Evolutionary conservation across 305 asterid species (phyloP), one percentile per base, ranked within the genome.

Genomic region (Euphrasia arctica): DNA sequence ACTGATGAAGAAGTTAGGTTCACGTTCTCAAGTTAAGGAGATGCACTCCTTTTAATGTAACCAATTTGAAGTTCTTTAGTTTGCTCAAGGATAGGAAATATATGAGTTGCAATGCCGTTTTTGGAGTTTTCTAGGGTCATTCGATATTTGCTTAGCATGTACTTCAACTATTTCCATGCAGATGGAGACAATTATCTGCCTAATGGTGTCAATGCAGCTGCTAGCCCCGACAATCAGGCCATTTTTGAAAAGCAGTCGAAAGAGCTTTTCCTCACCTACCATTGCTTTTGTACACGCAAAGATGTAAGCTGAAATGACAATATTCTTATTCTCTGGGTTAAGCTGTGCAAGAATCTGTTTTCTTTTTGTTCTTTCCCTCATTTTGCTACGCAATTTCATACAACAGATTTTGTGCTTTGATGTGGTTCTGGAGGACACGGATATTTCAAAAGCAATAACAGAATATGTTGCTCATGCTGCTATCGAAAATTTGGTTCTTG

Each of bases 201-300:
- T 63, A 25, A 67, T 56, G 91, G 73, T 64, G 54, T 72, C 3
- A 74, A 58, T 48, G 85, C 78, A 66, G 65, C 70, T 52, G 43
- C 65, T 34, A 15, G 60, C 49, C 67, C 72, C 14, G 64, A 70
- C 5, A 79, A 63, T 48, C 76, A 75, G 62, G 67, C 63, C 28
- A 63, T 76, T 25, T 25, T 25, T 34, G 88, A 81, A 31, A 79
- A 75, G 66, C 78, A 77, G 50, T 78, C 79, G 12, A 77, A 72
- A 57, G 94, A 87, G 9, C 43, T 92, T 4, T 83, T 92, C 73
- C 75, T 81, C 63, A 77, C 91, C 48, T 92, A 83, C 72, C 98
- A 87, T 79, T 90, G 97, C 80, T 90, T 78, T 59, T 92, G 98
- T 58, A 79, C 86, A 2, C 85, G 96, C 41, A 92, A 92, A 83